A percentile compares a stretch with the other conserved stretches of the same genome.
Evolutionary conservation across 352 stramenopile species (phyloP).

Genomic region (Globisporangium yorkense): DNA sequence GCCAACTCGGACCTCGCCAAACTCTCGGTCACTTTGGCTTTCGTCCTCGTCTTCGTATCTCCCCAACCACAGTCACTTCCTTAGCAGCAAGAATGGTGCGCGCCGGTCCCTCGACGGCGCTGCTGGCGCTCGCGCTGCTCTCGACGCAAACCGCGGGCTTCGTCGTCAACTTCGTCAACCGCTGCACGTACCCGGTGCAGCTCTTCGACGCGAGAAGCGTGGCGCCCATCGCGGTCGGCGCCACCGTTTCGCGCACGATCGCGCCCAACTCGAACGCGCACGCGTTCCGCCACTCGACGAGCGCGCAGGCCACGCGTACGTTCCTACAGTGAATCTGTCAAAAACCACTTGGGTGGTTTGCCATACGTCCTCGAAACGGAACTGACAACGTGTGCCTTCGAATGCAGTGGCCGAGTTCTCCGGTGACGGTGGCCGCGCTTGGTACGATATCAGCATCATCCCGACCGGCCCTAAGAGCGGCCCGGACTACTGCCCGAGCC

Average conservation of each 20-base stretch:
- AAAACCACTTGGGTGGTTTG: not conserved
- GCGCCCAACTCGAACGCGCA: conserved; percentile 23
- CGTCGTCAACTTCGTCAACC: conserved; percentile 44
- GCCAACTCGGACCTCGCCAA: too few species aligned
- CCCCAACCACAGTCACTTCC: not conserved
- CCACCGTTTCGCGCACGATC: conserved; percentile 27
- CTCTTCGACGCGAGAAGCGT: conserved; percentile 39
- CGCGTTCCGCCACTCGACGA: conserved; percentile 42
- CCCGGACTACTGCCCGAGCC: conserved; percentile 41
- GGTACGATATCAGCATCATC: conserved; percentile 81
- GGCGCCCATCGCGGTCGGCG: conserved; percentile 26
- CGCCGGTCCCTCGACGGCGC: conserved; percentile 10
- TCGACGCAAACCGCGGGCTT: conserved; percentile 27
- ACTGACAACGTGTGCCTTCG: not conserved
- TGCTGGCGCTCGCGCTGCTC: conserved; percentile 17
- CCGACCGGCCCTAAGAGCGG: conserved; percentile 39
- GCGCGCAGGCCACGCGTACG: conserved; percentile 44
- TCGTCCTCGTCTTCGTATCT: not conserved
- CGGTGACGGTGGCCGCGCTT: conserved; percentile 35
- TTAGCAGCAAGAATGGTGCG: conserved; percentile 20
- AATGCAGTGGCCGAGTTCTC: conserved; percentile 61
- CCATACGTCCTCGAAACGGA: not conserved
- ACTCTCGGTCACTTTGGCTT: conserved; percentile 1
- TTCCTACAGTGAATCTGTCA: not conserved
- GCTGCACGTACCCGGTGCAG: conserved; percentile 33